Evolutionary conservation across 2,329 filamentous ascomycete genomes (phyloP).

Genomic region (Cercospora zeae-maydis): DNA sequence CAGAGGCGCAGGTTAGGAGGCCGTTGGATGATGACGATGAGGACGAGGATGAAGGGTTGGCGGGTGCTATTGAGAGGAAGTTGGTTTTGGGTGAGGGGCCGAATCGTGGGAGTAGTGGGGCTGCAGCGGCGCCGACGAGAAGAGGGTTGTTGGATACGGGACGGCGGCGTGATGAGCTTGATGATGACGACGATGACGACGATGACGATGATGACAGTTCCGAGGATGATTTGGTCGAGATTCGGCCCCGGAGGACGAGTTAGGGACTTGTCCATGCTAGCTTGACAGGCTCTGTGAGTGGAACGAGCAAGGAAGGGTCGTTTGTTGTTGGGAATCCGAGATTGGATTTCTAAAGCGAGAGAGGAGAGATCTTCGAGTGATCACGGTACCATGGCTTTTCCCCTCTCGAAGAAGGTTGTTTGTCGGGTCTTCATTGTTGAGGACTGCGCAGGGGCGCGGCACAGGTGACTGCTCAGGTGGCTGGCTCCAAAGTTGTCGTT

Average conservation of each 20-base stretch:
- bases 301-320: background rate
- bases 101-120: background rate
- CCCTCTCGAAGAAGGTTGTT: too few relatives aligned
- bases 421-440: too few relatives aligned
- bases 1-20: conserved; percentile 34
- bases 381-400: background rate
- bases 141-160: background rate
- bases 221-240: conserved; percentile 35
- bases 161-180: conserved; percentile 17
- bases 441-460: too few relatives aligned
- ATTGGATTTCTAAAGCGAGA: background rate
- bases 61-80: conserved; percentile 16
- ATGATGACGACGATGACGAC: conserved; percentile 24
- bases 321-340: background rate
- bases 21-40: conserved; percentile 33
- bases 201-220: conserved; percentile 26
- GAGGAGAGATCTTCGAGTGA: background rate
- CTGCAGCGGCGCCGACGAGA: too few relatives aligned
- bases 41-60: conserved; percentile 29
- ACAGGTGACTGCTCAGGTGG: too few relatives aligned
- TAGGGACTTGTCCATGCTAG: conserved; percentile 9
- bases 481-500: too few relatives aligned
- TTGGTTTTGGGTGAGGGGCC: conserved; percentile 15
- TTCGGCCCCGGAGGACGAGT: conserved; percentile 34
- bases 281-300: background rate